Conservation (phyloP, 208 protist species). For the Acanthamoeba culbertsoni region DNA sequence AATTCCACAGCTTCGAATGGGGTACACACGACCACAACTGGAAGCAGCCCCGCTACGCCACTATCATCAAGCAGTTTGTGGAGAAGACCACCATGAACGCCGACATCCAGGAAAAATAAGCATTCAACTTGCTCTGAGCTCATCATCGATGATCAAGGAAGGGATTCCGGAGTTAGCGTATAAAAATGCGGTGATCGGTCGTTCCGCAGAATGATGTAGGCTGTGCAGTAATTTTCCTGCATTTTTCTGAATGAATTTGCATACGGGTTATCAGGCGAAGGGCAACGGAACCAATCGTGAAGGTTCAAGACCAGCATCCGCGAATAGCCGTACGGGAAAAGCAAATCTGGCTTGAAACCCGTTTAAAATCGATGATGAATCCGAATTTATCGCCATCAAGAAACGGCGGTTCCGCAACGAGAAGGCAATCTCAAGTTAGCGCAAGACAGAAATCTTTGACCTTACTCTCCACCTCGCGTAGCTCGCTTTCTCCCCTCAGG, state of each 20-base stretch:
- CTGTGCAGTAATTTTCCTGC: too few relatives aligned
- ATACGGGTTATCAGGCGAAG: background rate
- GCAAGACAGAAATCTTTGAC: background rate
- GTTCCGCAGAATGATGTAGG: too few relatives aligned
- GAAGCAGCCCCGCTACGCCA: background rate
- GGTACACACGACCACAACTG: conserved; percentile 35
- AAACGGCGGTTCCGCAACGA: background rate
- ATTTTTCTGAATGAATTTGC: too few relatives aligned
- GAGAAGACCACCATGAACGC: background rate
- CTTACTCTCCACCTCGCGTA: background rate
- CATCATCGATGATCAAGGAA: background rate
- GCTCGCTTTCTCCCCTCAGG: background rate
- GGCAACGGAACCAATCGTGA: background rate
- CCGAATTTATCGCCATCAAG: background rate
- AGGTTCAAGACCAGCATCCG: background rate
- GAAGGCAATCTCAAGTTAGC: background rate
- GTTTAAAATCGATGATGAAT: background rate
- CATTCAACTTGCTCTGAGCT: too few relatives aligned
- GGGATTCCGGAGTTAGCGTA: too few relatives aligned
- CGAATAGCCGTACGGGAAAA: too few relatives aligned
- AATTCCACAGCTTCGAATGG: background rate
- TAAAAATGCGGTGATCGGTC: too few relatives aligned
- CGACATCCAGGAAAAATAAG: background rate
- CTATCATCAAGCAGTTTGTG: conserved; percentile 21
- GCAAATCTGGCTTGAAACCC: background rate